Evolutionary conservation across 257 asterid species (phyloP).

Genomic region (Rehmannia glutinosa): DNA sequence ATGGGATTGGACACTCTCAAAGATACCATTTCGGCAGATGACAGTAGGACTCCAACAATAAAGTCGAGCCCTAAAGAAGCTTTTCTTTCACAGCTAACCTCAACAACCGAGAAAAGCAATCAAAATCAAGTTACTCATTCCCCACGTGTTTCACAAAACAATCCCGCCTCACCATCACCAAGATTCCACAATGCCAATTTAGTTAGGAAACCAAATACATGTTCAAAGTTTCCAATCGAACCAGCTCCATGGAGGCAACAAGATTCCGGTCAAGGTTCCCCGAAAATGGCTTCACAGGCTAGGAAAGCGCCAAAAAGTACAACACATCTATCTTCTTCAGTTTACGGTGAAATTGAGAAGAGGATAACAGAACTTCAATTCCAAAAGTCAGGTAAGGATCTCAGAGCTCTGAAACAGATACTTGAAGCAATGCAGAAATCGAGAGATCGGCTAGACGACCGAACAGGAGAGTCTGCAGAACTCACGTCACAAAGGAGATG

Average conservation of each 20-base stretch:
- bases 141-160: slow-evolving; percentile 33
- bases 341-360: slow-evolving; percentile 82
- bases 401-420: slow-evolving; percentile 90
- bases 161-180: slow-evolving; percentile 44
- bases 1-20: slow-evolving; percentile 89
- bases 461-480: slow-evolving; percentile 35
- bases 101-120: too few relatives aligned
- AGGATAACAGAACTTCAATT: slow-evolving; percentile 78
- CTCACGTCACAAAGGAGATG: slow-evolving; percentile 29
- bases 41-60: slow-evolving; percentile 27
- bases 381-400: slow-evolving; percentile 78
- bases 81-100: slow-evolving; percentile 21
- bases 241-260: slow-evolving; percentile 82
- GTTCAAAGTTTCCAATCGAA: slow-evolving; percentile 70
- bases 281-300: slow-evolving; percentile 32
- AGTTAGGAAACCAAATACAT: slow-evolving; percentile 29
- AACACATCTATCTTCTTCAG: slow-evolving; percentile 44
- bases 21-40: slow-evolving; percentile 32
- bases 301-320: slow-evolving; percentile 33
- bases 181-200: slow-evolving; percentile 22
- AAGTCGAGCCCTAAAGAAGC: slow-evolving; percentile 30
- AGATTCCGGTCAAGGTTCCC: slow-evolving; percentile 37
- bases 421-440: slow-evolving; percentile 87
- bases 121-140: slow-evolving; percentile 30
- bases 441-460: slow-evolving; percentile 42